Evolutionary conservation across 2,329 filamentous ascomycete genomes (phyloP), one percentile per base, ranked within the genome.

Genomic region (Davidsoniella neocaledoniae): DNA sequence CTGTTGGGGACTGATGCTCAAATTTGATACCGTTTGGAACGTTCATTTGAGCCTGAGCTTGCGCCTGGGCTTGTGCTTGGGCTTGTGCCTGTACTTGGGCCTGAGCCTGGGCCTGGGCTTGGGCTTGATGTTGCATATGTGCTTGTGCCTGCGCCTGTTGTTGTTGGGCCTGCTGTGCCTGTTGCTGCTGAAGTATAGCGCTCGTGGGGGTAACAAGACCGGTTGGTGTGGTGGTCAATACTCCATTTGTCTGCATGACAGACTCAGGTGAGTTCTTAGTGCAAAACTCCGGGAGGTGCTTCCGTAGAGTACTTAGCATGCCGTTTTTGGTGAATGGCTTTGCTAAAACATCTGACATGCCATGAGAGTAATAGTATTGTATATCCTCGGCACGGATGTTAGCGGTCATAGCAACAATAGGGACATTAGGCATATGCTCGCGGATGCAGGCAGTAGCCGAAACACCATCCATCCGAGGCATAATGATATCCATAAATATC

Each of bases 271-370:
- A 43, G 10, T 42, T 43, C 44, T 50, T 43, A 16, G 46, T 33
- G 21, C 40, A 21, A 16, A 94, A 72, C 61, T 87, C 82, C n/a
- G 77, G 74, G 46, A 96, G 71, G 61, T 95, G 86, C 60, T 90
- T 93, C 64, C 91, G 85, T 26, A 98, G 72, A 66, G 94, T 83
- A 56, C 82, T 79, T 50, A 86, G 73, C 69, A 91, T 85, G 38
- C 83, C 85, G 57, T 87, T 83, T 58, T 83, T 82, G 4, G 91
- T 98, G 62, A 98, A 98, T 0, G 91, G 91, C 61, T 98, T 98
- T 0, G 91, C 90, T 53, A 98, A 69, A 16, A 98, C 90, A 60
- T 94, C 91, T 60, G 94, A 93, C 88, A 98, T 95, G 91, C 88
- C 91, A 67, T 94, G 88, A 59, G 90, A 81, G 68, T 95, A 96